phyloP scores from a whole-genome alignment of 2,329 filamentous ascomycete species.

The Capronia epimyces region DNA sequence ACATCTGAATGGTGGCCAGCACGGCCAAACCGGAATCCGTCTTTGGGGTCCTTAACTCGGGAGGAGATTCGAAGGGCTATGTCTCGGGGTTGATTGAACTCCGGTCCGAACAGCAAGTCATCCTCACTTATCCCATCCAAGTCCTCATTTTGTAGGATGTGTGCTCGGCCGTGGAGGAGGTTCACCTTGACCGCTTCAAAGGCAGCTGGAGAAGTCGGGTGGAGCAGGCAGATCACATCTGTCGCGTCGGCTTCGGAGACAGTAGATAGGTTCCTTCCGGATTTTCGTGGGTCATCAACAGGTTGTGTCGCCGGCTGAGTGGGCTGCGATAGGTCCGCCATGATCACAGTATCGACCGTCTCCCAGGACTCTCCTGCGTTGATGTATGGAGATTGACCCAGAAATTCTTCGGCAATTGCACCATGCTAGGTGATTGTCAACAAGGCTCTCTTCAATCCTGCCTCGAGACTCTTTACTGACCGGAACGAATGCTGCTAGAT shows the following conservation, averaged over 20 bases:
- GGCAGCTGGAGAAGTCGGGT: slow-evolving; percentile 69
- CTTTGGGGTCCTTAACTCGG: slow-evolving; percentile 57
- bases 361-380: not conserved
- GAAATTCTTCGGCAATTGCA: not conserved
- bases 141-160: slow-evolving; percentile 53
- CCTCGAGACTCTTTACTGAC: slow-evolving; percentile 3
- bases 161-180: slow-evolving; percentile 48
- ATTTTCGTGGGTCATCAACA: slow-evolving; percentile 70
- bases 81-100: slow-evolving; percentile 44
- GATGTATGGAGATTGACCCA: not conserved
- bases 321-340: slow-evolving; percentile 35
- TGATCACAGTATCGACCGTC: slow-evolving; percentile 16
- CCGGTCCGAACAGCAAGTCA: slow-evolving; percentile 34
- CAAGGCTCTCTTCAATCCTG: not conserved
- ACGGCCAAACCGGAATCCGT: slow-evolving; percentile 83
- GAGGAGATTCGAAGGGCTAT: slow-evolving; percentile 78
- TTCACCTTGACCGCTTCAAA: slow-evolving; percentile 62
- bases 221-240: slow-evolving; percentile 83
- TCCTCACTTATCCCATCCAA: slow-evolving; percentile 40
- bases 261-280: slow-evolving; percentile 75
- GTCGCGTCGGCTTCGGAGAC: slow-evolving; percentile 76
- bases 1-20: slow-evolving; percentile 68
- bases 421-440: not conserved
- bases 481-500: slow-evolving; percentile 6
- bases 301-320: slow-evolving; percentile 68